A percentile compares a stretch with the other conserved stretches of the same genome.
Evolutionary conservation across 2,329 filamentous ascomycete species (phyloP).

Genomic region (Rhytidhysteron rufulum): DNA sequence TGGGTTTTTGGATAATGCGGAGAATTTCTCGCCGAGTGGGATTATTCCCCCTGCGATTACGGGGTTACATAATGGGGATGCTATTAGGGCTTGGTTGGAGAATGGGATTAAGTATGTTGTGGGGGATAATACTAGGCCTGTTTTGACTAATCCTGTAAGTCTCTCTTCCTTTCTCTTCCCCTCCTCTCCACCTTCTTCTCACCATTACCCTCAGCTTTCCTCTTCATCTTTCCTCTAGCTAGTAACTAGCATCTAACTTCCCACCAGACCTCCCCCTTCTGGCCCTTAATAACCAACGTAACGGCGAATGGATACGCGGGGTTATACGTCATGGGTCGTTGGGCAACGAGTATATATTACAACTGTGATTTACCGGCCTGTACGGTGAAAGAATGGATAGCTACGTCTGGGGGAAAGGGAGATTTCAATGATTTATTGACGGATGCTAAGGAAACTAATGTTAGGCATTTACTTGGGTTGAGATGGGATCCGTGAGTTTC

Average conservation of each 20-base stretch:
- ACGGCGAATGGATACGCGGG: conserved; percentile 49
- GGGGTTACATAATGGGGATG: conserved; percentile 57
- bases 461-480: conserved; percentile 50
- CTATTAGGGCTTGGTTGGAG: conserved; percentile 51
- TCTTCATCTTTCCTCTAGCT: not conserved
- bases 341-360: conserved; percentile 57
- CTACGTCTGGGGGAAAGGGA: conserved; percentile 49
- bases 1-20: conserved; percentile 38
- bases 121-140: conserved; percentile 55
- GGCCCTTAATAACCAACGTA: conserved; percentile 48
- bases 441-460: conserved; percentile 47
- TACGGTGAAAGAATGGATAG: conserved; percentile 54
- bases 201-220: too few species aligned
- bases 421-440: conserved; percentile 47
- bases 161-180: not conserved
- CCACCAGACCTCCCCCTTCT: conserved; percentile 43
- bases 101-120: conserved; percentile 51
- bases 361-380: conserved; percentile 53
- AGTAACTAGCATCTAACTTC: too few species aligned
- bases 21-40: conserved; percentile 46
- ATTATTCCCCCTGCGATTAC: conserved; percentile 58
- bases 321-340: conserved; percentile 52
- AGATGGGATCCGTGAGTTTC: conserved; percentile 37
- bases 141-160: conserved; percentile 41
- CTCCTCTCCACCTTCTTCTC: not conserved